Conservation (phyloP, 2,329 filamentous ascomycete genomes). For the Alternaria rosae region DNA sequence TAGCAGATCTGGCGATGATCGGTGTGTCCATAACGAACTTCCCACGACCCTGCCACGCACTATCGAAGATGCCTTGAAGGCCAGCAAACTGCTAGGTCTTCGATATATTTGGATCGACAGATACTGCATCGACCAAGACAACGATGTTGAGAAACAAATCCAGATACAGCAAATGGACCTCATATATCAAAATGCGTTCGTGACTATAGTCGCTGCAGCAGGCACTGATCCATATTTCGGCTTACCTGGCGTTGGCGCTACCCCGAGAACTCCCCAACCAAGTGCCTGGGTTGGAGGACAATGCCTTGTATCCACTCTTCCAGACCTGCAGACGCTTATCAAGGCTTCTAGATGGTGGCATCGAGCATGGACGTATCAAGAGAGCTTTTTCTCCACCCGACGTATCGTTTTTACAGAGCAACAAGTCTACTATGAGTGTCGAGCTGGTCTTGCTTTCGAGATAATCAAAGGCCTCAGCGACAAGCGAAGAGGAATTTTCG, state of each 20-base stretch:
- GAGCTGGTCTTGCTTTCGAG: neutral
- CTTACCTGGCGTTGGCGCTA: neutral
- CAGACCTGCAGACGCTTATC: neutral
- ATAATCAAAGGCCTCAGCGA: neutral
- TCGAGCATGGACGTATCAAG: neutral
- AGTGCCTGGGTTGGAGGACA: neutral
- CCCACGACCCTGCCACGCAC: neutral
- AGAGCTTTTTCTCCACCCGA: neutral
- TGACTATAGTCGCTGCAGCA: neutral
- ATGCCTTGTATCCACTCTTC: neutral
- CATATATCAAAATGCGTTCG: neutral
- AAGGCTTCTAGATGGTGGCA: neutral
- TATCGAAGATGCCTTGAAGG: neutral
- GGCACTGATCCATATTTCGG: neutral
- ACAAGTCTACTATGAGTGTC: neutral
- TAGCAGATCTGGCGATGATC: neutral
- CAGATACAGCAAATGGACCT: neutral
- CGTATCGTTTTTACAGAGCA: neutral
- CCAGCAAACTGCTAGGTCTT: neutral
- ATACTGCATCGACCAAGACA: neutral
- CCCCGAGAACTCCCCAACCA: neutral
- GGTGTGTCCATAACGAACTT: fast-evolving
- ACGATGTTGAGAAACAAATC: fast-evolving
- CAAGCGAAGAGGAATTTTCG: neutral
- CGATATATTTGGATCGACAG: neutral